Evolutionary conservation across 352 stramenopile genomes (phyloP), one percentile per base, ranked within the genome.

Genomic region (Globisporangium radiosum): DNA sequence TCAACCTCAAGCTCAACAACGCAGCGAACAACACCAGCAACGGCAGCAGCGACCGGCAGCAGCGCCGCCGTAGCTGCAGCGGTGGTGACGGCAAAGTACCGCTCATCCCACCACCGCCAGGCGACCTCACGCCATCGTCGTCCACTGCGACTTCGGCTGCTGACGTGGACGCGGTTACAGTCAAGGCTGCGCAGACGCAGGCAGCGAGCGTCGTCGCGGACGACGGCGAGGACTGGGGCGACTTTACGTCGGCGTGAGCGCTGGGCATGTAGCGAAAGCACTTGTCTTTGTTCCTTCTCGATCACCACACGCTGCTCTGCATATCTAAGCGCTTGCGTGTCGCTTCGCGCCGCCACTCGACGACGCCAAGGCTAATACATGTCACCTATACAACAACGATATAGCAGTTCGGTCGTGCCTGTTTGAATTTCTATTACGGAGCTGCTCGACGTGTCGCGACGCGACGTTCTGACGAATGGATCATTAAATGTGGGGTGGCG

Each of bases 171-270:
- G 19, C 64, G n/a, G 66, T 57, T 25, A 59, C 70, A 38, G 57
- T 61, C 56, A 78, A 78, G 62, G 38, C 71, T 2, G 64, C 68
- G 44, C 73, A 74, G 59, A 76, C 71, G 13, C 71, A 66, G 36
- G 68, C 59, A 7, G 58, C 71, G 33, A 73, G 60, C n/a, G 37
- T 59, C 14, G 63, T 64, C 44, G 58, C 55, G 5, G 52, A 60
- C 33, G 80, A 87, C 45, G 85, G 90, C 59, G 59, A 84, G 7
- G 85, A 94, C 53, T 94, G 82, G 82, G 85, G 82, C 0, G 85
- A 92, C 53, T 94, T 94, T 56, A 91, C 81, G 11, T 92, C 83
- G 0, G 80, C 78, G 43, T 90, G 68, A 73, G 47, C 13, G 19
- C 19, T 25, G 19, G 19, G 19, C 19, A 25, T 25, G 19, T 25